phyloP scores from a whole-genome alignment of 2,329 filamentous ascomycete genomes.

The Colletotrichum caudatum region DNA sequence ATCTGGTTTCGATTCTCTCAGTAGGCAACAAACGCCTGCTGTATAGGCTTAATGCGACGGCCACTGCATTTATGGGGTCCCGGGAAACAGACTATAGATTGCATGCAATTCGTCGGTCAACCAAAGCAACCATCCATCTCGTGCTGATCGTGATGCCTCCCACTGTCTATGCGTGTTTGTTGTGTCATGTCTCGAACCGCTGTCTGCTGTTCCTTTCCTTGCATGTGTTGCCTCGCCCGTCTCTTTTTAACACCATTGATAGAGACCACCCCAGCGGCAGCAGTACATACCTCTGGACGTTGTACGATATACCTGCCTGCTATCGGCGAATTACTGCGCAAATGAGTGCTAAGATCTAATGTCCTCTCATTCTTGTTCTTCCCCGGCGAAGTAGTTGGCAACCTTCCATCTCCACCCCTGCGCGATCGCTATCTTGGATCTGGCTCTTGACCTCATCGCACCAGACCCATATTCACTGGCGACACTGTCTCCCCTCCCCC shows the following conservation, averaged over 20 bases:
- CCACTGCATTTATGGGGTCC: conserved; percentile 34
- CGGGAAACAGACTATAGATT: conserved; percentile 39
- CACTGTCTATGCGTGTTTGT: background rate
- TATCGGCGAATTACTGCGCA: background rate
- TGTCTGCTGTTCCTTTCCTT: background rate
- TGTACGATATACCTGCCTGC: too few relatives aligned
- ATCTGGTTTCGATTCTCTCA: conserved; percentile 28
- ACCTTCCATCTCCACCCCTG: background rate
- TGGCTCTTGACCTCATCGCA: background rate
- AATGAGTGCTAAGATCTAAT: background rate
- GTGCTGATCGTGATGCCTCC: too few relatives aligned
- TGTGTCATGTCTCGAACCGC: background rate
- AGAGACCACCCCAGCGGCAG: too few relatives aligned
- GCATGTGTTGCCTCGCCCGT: background rate
- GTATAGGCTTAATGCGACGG: conserved; percentile 37
- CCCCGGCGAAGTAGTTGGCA: background rate
- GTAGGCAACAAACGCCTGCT: conserved; percentile 29
- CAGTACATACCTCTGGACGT: background rate
- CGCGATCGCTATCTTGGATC: background rate
- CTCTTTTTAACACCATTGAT: background rate
- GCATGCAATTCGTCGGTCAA: conserved; percentile 39
- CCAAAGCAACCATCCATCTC: background rate
- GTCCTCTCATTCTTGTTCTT: background rate
- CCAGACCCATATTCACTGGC: background rate
- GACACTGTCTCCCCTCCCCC: background rate